These are phyloP conservation scores for Aspergillus sp. DNA, from an alignment of 2,329 filamentous ascomycete genomes.

Conservation along the genomic window DNA sequence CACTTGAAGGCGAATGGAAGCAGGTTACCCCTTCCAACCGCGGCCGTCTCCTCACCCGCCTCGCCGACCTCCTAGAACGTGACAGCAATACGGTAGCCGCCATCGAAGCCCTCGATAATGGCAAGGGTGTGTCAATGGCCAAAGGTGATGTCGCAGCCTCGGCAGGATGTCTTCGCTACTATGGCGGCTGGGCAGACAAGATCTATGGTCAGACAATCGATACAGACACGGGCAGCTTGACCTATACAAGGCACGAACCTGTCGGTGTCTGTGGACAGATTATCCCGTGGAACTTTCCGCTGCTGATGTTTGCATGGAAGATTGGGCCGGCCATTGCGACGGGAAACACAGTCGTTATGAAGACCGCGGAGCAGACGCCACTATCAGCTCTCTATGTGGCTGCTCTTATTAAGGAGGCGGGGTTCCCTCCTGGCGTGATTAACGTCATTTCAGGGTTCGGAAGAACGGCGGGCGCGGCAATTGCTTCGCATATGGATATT, in stretches of 20 bases:
- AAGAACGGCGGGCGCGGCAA: slow-evolving; percentile 67
- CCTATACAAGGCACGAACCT: slow-evolving; percentile 74
- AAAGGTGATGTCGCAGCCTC: slow-evolving; percentile 61
- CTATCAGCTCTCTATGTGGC: slow-evolving; percentile 60
- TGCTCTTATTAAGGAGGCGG: slow-evolving; percentile 54
- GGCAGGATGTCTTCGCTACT: slow-evolving; percentile 71
- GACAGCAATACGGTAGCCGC: slow-evolving; percentile 24
- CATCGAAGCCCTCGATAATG: slow-evolving; percentile 32
- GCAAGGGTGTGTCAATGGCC: slow-evolving; percentile 26
- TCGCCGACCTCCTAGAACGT: slow-evolving; percentile 28
- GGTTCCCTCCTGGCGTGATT: slow-evolving; percentile 50
- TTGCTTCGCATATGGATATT: slow-evolving; percentile 57
- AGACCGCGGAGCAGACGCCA: slow-evolving; percentile 63
- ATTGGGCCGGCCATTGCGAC: slow-evolving; percentile 65
- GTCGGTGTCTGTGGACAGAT: slow-evolving; percentile 77
- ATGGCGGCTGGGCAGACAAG: slow-evolving; percentile 84
- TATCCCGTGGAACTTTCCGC: slow-evolving; percentile 81
- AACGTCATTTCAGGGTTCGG: slow-evolving; percentile 62
- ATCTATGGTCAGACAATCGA: slow-evolving; percentile 79
- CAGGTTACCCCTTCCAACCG: slow-evolving; percentile 23
- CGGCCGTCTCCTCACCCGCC: slow-evolving; percentile 22
- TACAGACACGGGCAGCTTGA: slow-evolving; percentile 69
- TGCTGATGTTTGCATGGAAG: slow-evolving; percentile 81
- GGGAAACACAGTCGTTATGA: slow-evolving; percentile 60
- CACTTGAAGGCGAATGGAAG: slow-evolving; percentile 27